Percentiles rank a stretch among this genome's conserved stretches.
phyloP scores from a whole-genome alignment of 2,329 filamentous ascomycete genomes.

The Pseudogymnoascus sp. region DNA sequence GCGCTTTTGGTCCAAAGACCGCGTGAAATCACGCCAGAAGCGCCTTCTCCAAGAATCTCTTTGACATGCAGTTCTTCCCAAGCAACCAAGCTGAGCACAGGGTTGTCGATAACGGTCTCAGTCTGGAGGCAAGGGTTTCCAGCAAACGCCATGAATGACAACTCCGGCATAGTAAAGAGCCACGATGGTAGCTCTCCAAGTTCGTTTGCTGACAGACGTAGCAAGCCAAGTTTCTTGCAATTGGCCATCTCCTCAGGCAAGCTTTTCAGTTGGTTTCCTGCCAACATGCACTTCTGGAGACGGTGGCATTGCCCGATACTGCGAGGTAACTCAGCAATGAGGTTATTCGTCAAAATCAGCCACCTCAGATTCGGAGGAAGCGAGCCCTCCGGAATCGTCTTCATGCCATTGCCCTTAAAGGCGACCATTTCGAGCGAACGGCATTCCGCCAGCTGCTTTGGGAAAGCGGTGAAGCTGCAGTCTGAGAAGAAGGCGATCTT shows the following conservation, averaged over 20 bases:
- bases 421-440: slow-evolving; percentile 44
- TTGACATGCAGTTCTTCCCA: slow-evolving; percentile 39
- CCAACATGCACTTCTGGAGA: slow-evolving; percentile 45
- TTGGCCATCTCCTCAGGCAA: slow-evolving; percentile 39
- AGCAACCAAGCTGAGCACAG: slow-evolving; percentile 33
- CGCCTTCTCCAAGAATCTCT: slow-evolving; percentile 39
- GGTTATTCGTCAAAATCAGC: slow-evolving; percentile 44
- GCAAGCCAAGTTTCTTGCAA: slow-evolving; percentile 40
- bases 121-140: slow-evolving; percentile 39
- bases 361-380: slow-evolving; percentile 41
- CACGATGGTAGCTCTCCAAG: slow-evolving; percentile 37
- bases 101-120: slow-evolving; percentile 17
- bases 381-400: slow-evolving; percentile 35
- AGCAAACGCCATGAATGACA: slow-evolving; percentile 43
- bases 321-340: slow-evolving; percentile 34
- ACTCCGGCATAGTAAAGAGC: slow-evolving; percentile 40
- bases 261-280: slow-evolving; percentile 37
- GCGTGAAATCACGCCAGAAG: slow-evolving; percentile 42
- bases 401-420: slow-evolving; percentile 43
- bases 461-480: slow-evolving; percentile 41
- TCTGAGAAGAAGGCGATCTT: slow-evolving; percentile 43
- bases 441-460: slow-evolving; percentile 37
- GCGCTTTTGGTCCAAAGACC: slow-evolving; percentile 31
- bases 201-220: slow-evolving; percentile 40
- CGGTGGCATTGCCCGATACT: slow-evolving; percentile 39